Conservation (phyloP, 2,329 filamentous ascomycete genomes). For the Colletotrichum chrysophilum region DNA sequence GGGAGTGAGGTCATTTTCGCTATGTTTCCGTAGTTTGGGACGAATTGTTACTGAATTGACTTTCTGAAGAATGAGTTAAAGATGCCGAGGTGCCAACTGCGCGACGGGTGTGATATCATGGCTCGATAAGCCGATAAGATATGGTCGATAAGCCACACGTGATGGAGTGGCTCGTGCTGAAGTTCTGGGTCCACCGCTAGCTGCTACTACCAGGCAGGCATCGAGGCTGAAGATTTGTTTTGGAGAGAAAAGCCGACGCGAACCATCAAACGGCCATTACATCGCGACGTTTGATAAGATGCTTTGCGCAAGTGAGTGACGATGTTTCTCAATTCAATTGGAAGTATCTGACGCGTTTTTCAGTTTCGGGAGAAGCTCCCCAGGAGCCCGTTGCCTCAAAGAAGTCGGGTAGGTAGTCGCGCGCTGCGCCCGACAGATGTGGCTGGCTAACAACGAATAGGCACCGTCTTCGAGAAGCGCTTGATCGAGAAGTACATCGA, state of each 20-base stretch:
- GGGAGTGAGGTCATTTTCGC: slow-evolving; percentile 53
- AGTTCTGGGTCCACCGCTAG: not conserved
- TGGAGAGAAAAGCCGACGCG: slow-evolving; percentile 13
- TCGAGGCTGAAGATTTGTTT: slow-evolving; percentile 25
- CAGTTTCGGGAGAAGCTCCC: slow-evolving; percentile 96
- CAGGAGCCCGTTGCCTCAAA: slow-evolving; percentile 93
- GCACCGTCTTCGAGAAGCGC: slow-evolving; percentile 92
- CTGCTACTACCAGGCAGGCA: not conserved
- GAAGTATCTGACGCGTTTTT: slow-evolving; percentile 22
- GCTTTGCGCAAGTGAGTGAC: slow-evolving; percentile 43
- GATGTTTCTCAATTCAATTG: not conserved
- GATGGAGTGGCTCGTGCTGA: slow-evolving; percentile 14
- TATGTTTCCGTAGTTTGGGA: not conserved
- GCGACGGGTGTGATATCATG: slow-evolving; percentile 1
- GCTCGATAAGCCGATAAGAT: not conserved
- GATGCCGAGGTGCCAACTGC: not conserved
- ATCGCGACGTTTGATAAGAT: slow-evolving; percentile 15
- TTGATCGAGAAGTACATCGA: slow-evolving; percentile 94
- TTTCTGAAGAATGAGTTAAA: not conserved
- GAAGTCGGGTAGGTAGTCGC: slow-evolving; percentile 76
- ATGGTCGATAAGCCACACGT: not conserved
- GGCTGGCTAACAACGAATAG: slow-evolving; percentile 42
- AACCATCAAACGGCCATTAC: slow-evolving; percentile 1
- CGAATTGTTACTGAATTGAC: not conserved
- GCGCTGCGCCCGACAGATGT: not conserved